Evolutionary conservation across 805 yeast species (phyloP), one percentile per base, ranked within the genome.

Genomic region (Spathaspora girioi): DNA sequence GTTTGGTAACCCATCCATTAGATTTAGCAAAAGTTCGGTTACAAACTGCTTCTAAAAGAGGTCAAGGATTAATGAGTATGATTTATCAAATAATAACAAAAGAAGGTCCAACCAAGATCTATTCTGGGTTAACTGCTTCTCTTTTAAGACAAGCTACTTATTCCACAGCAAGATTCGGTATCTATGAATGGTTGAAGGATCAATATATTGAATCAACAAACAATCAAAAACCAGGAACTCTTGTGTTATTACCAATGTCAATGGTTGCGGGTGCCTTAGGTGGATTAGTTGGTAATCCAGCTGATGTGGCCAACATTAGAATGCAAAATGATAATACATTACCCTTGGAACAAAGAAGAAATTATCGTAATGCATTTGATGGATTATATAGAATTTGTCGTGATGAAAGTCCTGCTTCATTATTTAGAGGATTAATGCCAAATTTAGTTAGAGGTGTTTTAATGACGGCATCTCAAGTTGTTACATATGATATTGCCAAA

Each of bases 381-480:
- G 97, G 96, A 14, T 67, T 90, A 29, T 60, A 64, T 48, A 77
- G 85, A 56, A 83, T 90, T 47, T 59, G 71, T 7, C 71, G 64
- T 45, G 82, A 83, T 35, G 97, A 90, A 63, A 86, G 87, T 14
- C 59, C 76, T 1, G 48, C 60, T 8, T 74, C 89, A 0, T 69
- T 87, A 49, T 83, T 86, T 61, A 76, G 92, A 54, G 97, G 97
- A 1, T 74, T 87, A 51, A 79, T 77, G 10, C 96, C 97, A 15
- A 89, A 89, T 63, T 76, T 88, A 56, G 78, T 83, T 1, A 79
- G 97, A 64, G 96, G 96, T 35, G 81, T 89, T 8, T 73, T 89
- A 50, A 89, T 89, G 97, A 89, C 96, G 0, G 92, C 96, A 0
- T 84, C 93, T 2, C 97, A 89, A 65, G 94, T 89, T 50, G 97